Conservation (phyloP, 768 basidiomycete species). For the Boletus coccyginus region DNA sequence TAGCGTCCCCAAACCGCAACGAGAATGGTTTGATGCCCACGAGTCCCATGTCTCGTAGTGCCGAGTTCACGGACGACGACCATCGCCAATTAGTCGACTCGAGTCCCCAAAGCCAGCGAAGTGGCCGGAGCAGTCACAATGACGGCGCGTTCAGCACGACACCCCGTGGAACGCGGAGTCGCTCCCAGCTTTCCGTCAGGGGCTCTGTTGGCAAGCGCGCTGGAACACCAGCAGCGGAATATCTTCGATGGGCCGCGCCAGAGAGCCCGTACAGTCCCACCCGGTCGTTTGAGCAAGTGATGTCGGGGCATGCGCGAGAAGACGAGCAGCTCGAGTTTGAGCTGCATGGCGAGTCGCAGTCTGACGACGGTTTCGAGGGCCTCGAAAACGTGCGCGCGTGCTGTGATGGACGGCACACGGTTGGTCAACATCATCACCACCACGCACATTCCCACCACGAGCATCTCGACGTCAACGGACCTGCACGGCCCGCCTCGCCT, state of each 20-base stretch:
- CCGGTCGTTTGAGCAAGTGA: conserved; percentile 61
- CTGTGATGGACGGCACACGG: conserved; percentile 85
- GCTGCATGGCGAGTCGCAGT: conserved; percentile 68
- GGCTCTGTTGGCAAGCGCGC: conserved; percentile 81
- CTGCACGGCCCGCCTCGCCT: conserved; percentile 66
- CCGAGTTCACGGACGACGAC: conserved; percentile 51
- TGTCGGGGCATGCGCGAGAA: conserved; percentile 33
- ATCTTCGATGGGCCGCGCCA: conserved; percentile 73
- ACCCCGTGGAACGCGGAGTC: conserved; percentile 72
- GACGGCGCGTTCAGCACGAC: conserved; percentile 68
- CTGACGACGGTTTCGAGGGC: conserved; percentile 84
- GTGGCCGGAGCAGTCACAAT: conserved; percentile 54
- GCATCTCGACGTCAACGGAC: conserved; percentile 50
- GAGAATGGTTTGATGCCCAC: conserved; percentile 37
- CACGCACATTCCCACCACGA: conserved; percentile 55
- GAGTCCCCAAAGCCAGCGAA: conserved; percentile 76
- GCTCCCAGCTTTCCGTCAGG: conserved; percentile 69
- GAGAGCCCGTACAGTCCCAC: conserved; percentile 78
- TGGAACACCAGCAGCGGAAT: conserved; percentile 91
- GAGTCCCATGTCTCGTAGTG: conserved; percentile 47
- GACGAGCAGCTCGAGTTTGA: conserved; percentile 80
- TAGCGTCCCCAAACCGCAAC: conserved; percentile 26
- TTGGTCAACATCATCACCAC: conserved; percentile 64
- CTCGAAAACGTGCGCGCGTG: conserved; percentile 94
- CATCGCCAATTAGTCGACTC: conserved; percentile 45